phyloP scores from a whole-genome alignment of 129 eudicot species.

The Sambucus nigra region DNA sequence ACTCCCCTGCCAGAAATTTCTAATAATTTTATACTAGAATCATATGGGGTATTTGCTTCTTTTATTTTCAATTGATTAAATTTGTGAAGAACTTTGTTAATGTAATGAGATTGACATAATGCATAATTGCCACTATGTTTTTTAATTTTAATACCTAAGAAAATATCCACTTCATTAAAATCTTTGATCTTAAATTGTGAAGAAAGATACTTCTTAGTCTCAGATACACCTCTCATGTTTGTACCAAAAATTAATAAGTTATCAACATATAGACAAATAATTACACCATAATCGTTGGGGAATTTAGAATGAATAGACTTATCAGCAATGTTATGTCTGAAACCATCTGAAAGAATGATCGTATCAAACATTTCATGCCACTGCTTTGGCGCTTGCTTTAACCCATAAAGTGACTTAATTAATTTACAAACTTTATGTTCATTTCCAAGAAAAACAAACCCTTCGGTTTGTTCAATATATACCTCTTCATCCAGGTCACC shows the following conservation, averaged over 20 bases:
- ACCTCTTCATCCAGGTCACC: no score
- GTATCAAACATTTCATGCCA: conserved; percentile 14
- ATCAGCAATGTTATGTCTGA: no score
- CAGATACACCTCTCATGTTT: no score
- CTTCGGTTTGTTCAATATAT: no score
- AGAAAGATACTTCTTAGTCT: conserved; percentile 3
- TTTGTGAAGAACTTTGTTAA: neutral
- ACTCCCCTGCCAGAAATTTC: neutral
- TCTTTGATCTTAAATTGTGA: conserved; percentile 2
- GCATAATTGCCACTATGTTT: conserved; percentile 5
- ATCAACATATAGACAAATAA: no score
- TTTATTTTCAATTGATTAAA: neutral
- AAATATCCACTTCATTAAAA: conserved; percentile 6
- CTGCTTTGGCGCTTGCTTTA: conserved; percentile 13
- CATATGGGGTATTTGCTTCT: neutral
- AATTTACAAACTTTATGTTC: neutral
- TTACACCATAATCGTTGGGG: no score
- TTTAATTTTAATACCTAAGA: conserved; percentile 2
- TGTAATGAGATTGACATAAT: neutral
- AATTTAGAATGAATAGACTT: no score
- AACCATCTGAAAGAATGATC: neutral
- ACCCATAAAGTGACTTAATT: conserved; percentile 5
- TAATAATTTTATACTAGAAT: neutral
- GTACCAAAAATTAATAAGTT: no score
- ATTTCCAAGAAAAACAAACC: no score